Evolutionary conservation across 768 basidiomycete genomes (phyloP).

Genomic region (Neoboletus subvelutipes): DNA sequence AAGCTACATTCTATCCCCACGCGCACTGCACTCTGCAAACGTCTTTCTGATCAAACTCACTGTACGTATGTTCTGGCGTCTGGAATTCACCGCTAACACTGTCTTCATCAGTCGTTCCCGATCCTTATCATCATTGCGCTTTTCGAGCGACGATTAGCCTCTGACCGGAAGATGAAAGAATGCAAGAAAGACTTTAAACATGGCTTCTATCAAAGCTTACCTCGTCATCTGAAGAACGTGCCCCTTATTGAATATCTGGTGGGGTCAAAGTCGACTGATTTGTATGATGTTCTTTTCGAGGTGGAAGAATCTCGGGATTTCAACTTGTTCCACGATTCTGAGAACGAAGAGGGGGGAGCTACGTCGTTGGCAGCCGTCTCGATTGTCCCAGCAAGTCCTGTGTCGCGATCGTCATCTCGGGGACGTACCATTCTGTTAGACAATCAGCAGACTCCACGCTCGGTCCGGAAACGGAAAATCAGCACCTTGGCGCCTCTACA

Average conservation of each 20-base stretch:
- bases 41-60: constrained; percentile 85
- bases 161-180: constrained; percentile 50
- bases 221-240: constrained; percentile 69
- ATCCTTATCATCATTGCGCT: constrained; percentile 70
- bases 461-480: constrained; percentile 25
- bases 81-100: neutral
- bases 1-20: constrained; percentile 71
- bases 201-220: constrained; percentile 60
- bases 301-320: constrained; percentile 51
- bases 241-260: constrained; percentile 75
- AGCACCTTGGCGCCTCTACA: constrained; percentile 28
- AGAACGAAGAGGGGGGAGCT: constrained; percentile 37
- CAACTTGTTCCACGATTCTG: constrained; percentile 51
- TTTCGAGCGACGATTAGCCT: constrained; percentile 73
- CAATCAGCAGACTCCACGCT: constrained; percentile 7
- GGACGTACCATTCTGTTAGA: constrained; percentile 6
- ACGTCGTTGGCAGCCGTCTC: constrained; percentile 13
- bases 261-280: constrained; percentile 62
- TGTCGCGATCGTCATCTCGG: constrained; percentile 8
- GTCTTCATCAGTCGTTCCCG: constrained; percentile 59
- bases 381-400: constrained; percentile 7
- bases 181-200: constrained; percentile 52
- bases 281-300: constrained; percentile 81
- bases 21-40: constrained; percentile 78
- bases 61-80: constrained; percentile 37